Conservation (phyloP, 768 basidiomycete genomes). For the Chalciporus piperatus region DNA sequence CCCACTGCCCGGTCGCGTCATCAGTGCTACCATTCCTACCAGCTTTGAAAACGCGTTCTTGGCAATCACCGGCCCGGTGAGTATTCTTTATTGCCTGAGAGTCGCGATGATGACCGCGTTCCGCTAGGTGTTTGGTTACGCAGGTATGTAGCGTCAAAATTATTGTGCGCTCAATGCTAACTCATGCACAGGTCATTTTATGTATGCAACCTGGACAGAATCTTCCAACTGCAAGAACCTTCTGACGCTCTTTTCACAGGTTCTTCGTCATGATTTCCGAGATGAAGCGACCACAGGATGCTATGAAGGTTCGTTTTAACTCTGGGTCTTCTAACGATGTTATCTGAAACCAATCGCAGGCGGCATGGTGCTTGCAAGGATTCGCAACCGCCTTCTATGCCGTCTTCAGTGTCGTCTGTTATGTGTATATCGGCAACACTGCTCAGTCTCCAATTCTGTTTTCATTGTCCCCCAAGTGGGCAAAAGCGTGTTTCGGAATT, state of each 20-base stretch:
- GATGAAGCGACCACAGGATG: conserved; percentile 49
- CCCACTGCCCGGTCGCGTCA: conserved; percentile 39
- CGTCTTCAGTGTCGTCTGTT: conserved; percentile 44
- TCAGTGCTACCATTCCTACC: conserved; percentile 37
- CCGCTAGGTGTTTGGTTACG: conserved; percentile 47
- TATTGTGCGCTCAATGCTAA: not conserved
- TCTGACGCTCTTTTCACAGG: conserved; percentile 29
- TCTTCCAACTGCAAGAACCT: not conserved
- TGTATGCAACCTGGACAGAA: conserved; percentile 31
- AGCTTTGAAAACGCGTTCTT: conserved; percentile 49
- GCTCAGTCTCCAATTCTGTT: conserved; percentile 46
- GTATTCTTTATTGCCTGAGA: conserved; percentile 7
- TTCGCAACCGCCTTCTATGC: conserved; percentile 51
- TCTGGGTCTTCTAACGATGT: not conserved
- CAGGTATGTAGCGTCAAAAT: conserved; percentile 31
- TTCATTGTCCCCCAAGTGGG: conserved; percentile 48
- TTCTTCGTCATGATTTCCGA: conserved; percentile 60
- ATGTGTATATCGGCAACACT: conserved; percentile 46
- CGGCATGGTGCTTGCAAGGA: conserved; percentile 53
- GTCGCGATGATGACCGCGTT: not conserved
- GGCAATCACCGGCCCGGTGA: conserved; percentile 52
- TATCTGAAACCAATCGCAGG: conserved; percentile 24
- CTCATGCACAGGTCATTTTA: conserved; percentile 44
- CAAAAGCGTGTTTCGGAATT: conserved; percentile 48
- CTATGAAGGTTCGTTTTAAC: conserved; percentile 46